A percentile compares a stretch with the other conserved stretches of the same genome.
Conservation (phyloP, 1,139 yeast genomes). For the Saccharomyces uvarum region DNA sequence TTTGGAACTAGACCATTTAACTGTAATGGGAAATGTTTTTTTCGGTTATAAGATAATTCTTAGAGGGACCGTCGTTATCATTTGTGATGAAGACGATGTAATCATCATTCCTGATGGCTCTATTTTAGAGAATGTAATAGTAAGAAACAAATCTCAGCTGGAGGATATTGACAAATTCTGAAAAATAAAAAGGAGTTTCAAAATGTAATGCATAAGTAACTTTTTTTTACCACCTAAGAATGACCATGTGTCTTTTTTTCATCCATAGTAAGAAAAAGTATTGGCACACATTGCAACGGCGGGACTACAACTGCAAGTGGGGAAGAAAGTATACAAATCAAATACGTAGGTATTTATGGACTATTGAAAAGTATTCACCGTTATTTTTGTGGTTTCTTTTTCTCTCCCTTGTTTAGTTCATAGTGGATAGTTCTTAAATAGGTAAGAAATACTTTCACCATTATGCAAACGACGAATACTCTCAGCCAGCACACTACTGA, state of each 20-base stretch:
- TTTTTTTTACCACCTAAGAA: not conserved
- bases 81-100: conserved; percentile 88
- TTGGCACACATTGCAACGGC: not conserved
- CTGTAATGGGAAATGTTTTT: conserved; percentile 87
- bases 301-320: not conserved
- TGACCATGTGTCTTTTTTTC: not conserved
- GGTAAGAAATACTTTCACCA: conserved; percentile 90
- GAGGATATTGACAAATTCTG: not conserved
- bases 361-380: not conserved
- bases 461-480: conserved; percentile 92
- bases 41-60: conserved; percentile 80
- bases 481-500: conserved; percentile 89
- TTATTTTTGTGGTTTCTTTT: not conserved
- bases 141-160: conserved; percentile 87
- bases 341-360: not conserved
- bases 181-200: not conserved
- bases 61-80: conserved; percentile 91
- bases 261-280: not conserved
- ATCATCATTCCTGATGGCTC: conserved; percentile 93
- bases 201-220: not conserved
- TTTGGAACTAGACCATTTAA: conserved; percentile 86
- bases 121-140: conserved; percentile 83
- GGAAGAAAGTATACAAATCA: not conserved
- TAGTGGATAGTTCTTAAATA: conserved; percentile 69
- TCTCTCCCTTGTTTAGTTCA: conserved; percentile 15